Percentiles rank a stretch among this genome's conserved stretches.
Evolutionary conservation across 805 yeast genomes (phyloP).

Genomic region (Starmera caribaea): DNA sequence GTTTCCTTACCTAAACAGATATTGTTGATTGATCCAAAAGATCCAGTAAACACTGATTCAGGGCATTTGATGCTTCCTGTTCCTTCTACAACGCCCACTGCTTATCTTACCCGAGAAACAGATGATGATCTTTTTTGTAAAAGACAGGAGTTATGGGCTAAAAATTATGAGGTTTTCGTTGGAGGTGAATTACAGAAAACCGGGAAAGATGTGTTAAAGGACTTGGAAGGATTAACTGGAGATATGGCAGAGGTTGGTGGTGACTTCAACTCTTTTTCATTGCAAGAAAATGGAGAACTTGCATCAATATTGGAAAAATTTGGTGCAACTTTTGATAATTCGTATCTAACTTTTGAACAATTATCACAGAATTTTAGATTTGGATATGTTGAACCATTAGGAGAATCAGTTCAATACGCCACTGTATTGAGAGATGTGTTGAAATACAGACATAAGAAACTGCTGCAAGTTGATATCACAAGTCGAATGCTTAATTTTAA

Average conservation of each 20-base stretch:
- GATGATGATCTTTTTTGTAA: conserved; percentile 31
- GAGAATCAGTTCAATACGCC: conserved; percentile 62
- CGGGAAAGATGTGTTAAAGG: conserved; percentile 43
- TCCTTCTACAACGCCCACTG: conserved; percentile 31
- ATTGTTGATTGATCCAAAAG: conserved; percentile 50
- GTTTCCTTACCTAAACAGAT: conserved; percentile 41
- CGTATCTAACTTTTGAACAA: conserved; percentile 40
- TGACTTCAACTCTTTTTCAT: conserved; percentile 46
- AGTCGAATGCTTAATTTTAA: conserved; percentile 27
- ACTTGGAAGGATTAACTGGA: conserved; percentile 40
- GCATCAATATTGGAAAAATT: conserved; percentile 60
- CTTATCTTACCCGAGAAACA: conserved; percentile 14
- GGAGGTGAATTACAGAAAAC: conserved; percentile 43
- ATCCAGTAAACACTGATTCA: conserved; percentile 45
- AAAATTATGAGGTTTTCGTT: conserved; percentile 36
- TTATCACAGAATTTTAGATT: conserved; percentile 44
- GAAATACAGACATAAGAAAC: conserved; percentile 43
- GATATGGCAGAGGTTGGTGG: conserved; percentile 72
- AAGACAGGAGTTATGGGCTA: conserved; percentile 31
- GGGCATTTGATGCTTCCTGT: conserved; percentile 56
- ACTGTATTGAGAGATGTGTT: conserved; percentile 43
- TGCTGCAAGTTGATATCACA: conserved; percentile 35
- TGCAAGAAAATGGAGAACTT: conserved; percentile 32
- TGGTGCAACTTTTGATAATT: conserved; percentile 79
- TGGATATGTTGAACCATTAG: conserved; percentile 57